Evolutionary conservation across 306 rosid genomes (phyloP), one percentile per base, ranked within the genome.

Genomic region (Pueraria montana): DNA sequence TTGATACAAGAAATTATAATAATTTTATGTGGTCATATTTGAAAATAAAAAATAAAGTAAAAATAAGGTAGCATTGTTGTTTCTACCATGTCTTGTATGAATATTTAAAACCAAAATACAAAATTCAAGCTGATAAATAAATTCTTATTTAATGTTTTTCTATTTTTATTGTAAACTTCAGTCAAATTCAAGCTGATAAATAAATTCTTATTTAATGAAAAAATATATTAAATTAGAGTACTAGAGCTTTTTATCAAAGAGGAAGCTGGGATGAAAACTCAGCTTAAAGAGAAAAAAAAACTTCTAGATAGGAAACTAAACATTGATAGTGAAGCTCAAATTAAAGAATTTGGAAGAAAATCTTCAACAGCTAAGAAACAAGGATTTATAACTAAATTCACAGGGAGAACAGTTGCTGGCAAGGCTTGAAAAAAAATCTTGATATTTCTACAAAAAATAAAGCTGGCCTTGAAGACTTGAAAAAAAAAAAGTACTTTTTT

Each of bases 221-320:
- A n/a, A n/a, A n/a, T n/a, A n/a, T n/a, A n/a, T n/a, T n/a, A n/a
- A n/a, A n/a, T n/a, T n/a, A n/a, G n/a, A n/a, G n/a, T n/a, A n/a
- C n/a, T n/a, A n/a, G n/a, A n/a, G n/a, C n/a, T n/a, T n/a, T n/a
- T n/a, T n/a, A n/a, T n/a, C 77, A 96, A 96, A 87, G 98, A 92
- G 86, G 96, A 96, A 80, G 98, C 97, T 77, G 99, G 98, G 84
- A 96, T 90, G 97, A 90, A 92, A 90, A 94, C 99, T 64, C 91
- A 88, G 89, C 91, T 96, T 43, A 92, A 87, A 83, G 99, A 91
- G 84, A 97, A 96, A 88, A 96, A 96, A 82, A 98, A 96, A 86
- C 89, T 94, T 77, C 76, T 91, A 81, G 99, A 96, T 53, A 91
- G 95, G 86, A 94, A 96, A 86, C 99, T 94, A 13, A 94, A 94